These are phyloP conservation scores for Fusarium sp. DNA, from an alignment of 2,329 filamentous ascomycete genomes.

Conservation along the genomic window DNA sequence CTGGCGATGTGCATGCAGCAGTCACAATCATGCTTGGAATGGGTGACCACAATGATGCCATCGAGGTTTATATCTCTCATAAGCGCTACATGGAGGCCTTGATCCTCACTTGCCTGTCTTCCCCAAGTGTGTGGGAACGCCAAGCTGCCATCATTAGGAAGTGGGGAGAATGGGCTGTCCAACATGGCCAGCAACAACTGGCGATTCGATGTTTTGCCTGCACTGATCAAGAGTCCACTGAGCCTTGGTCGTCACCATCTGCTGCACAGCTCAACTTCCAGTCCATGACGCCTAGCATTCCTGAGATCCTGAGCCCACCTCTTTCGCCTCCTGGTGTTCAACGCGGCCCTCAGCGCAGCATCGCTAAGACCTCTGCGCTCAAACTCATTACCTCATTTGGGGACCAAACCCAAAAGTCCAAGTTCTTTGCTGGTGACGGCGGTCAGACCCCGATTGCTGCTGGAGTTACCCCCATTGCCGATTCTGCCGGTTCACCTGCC, in stretches of 20 bases:
- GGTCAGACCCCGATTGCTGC: constrained; percentile 81
- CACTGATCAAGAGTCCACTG: constrained; percentile 84
- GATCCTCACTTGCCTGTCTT: constrained; percentile 85
- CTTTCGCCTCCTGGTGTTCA: constrained; percentile 78
- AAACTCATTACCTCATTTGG: constrained; percentile 94
- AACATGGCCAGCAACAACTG: constrained; percentile 87
- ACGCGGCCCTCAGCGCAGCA: constrained; percentile 69
- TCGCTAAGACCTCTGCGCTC: constrained; percentile 84
- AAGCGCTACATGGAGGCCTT: constrained; percentile 93
- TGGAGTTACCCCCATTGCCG: constrained; percentile 89
- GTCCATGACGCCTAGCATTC: constrained; percentile 66
- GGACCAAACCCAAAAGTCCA: constrained; percentile 70
- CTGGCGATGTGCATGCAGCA: constrained; percentile 90
- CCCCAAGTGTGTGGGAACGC: constrained; percentile 89
- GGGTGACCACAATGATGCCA: constrained; percentile 92
- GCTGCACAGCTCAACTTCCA: constrained; percentile 72
- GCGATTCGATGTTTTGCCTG: constrained; percentile 95
- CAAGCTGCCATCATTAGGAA: constrained; percentile 89
- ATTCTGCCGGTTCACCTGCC: constrained; percentile 75
- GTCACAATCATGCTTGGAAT: constrained; percentile 93
- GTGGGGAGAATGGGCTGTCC: constrained; percentile 94
- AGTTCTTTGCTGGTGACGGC: constrained; percentile 71
- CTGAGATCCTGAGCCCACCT: constrained; percentile 75
- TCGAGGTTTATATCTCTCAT: constrained; percentile 95
- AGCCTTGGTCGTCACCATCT: constrained; percentile 89